Percentiles rank a stretch among this genome's conserved stretches.
These are phyloP conservation scores for Zygosaccharomyces gambellarensis DNA, from an alignment of 805 yeast species.

Conservation along the genomic window DNA sequence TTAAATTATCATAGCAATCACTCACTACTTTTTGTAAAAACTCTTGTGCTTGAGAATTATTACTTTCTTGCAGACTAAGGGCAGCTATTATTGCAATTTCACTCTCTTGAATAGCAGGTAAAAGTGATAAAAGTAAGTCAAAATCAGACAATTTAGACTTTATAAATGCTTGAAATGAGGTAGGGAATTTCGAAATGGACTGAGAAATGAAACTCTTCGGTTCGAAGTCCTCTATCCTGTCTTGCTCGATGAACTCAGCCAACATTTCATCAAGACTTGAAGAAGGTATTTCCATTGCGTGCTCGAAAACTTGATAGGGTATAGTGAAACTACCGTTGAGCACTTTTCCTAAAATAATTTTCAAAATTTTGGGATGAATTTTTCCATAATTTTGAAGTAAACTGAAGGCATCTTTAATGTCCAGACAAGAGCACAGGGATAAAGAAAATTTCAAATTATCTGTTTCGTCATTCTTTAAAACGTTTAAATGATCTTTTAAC, in stretches of 20 bases:
- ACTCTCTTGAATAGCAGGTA: constrained; percentile 12
- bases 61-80: constrained; percentile 18
- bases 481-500: constrained; percentile 3
- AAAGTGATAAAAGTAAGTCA: constrained; percentile 6
- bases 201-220: constrained; percentile 6
- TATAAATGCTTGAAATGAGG: constrained; percentile 12
- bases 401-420: not conserved
- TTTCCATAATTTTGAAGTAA: constrained; percentile 1
- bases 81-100: constrained; percentile 29
- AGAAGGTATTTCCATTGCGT: constrained; percentile 1
- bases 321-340: not conserved
- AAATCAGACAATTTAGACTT: constrained; percentile 11
- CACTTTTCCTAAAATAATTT: not conserved
- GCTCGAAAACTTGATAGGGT: not conserved
- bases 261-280: constrained; percentile 2
- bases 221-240: constrained; percentile 12
- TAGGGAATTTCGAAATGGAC: constrained; percentile 4
- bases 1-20: constrained; percentile 7
- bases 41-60: constrained; percentile 8
- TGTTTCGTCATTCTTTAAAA: constrained; percentile 2
- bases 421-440: not conserved
- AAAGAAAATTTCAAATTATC: constrained; percentile 4
- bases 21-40: constrained; percentile 18
- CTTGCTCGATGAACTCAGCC: constrained; percentile 9
- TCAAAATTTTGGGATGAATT: not conserved